phyloP scores from a whole-genome alignment of 2,329 filamentous ascomycete genomes.

The Penicillium decumbens region DNA sequence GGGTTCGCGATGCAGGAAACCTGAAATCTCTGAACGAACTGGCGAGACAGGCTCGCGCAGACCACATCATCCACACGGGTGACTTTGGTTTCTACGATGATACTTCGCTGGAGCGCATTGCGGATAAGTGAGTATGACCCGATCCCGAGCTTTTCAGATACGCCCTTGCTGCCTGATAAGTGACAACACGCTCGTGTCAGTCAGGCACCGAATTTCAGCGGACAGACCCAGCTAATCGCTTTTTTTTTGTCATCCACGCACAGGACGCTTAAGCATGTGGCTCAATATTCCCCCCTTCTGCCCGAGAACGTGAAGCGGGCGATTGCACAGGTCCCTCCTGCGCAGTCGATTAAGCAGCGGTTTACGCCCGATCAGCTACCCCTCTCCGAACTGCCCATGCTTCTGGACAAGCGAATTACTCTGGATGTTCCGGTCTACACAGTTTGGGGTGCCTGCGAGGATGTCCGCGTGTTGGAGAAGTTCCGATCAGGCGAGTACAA shows the following conservation, averaged over 20 bases:
- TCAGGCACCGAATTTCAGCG: slow-evolving; percentile 1
- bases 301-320: slow-evolving; percentile 66
- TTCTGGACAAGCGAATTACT: slow-evolving; percentile 81
- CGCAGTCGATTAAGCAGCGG: slow-evolving; percentile 70
- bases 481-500: slow-evolving; percentile 98
- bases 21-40: slow-evolving; percentile 93
- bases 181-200: slow-evolving; percentile 1
- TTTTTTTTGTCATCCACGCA: slow-evolving; percentile 9
- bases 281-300: slow-evolving; percentile 94
- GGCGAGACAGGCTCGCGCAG: slow-evolving; percentile 86
- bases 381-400: slow-evolving; percentile 84
- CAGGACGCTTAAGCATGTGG: slow-evolving; percentile 95
- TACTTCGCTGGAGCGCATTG: slow-evolving; percentile 90
- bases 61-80: slow-evolving; percentile 97
- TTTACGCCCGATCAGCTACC: slow-evolving; percentile 77
- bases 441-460: slow-evolving; percentile 97
- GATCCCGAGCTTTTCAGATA: slow-evolving; percentile 1
- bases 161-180: slow-evolving; percentile 12
- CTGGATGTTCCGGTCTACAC: slow-evolving; percentile 97
- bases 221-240: slow-evolving; percentile 16
- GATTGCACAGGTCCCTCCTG: slow-evolving; percentile 64
- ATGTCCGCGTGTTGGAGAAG: slow-evolving; percentile 95
- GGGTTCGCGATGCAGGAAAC: slow-evolving; percentile 62
- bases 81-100: slow-evolving; percentile 99
- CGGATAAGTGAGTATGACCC: slow-evolving; percentile 72